phyloP scores from a whole-genome alignment of 1,139 yeast species.

The Diutina scorzettiae region DNA sequence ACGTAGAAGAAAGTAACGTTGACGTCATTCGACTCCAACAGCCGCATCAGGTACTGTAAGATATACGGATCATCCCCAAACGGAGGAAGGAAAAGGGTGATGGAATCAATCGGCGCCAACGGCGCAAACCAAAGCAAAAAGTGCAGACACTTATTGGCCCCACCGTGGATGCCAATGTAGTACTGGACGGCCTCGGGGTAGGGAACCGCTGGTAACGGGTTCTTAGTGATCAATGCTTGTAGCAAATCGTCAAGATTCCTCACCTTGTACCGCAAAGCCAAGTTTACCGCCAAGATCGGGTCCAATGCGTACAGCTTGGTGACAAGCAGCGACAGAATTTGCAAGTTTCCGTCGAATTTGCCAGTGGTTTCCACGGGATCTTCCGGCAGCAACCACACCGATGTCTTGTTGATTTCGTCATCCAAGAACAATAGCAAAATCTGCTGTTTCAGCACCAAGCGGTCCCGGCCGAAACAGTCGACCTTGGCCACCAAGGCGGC shows the following conservation, averaged over 20 bases:
- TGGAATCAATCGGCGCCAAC: conserved; percentile 74
- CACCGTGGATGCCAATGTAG: conserved; percentile 24
- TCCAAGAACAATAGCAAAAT: conserved; percentile 52
- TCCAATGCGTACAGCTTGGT: conserved; percentile 51
- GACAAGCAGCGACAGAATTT: conserved; percentile 23
- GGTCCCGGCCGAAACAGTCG: conserved; percentile 15
- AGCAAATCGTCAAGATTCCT: conserved; percentile 28
- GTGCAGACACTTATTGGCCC: conserved; percentile 26
- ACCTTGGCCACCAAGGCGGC: conserved; percentile 22
- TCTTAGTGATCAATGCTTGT: conserved; percentile 53
- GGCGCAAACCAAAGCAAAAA: conserved; percentile 63
- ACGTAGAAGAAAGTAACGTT: conserved; percentile 90
- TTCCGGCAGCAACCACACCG: conserved; percentile 73
- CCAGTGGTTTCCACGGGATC: conserved; percentile 34
- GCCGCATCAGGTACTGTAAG: conserved; percentile 82
- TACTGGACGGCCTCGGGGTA: conserved; percentile 1
- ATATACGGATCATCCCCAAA: conserved; percentile 56
- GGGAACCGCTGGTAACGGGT: conserved; percentile 37
- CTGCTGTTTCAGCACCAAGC: conserved; percentile 33
- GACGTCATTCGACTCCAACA: conserved; percentile 80
- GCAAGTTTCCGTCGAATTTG: conserved; percentile 15
- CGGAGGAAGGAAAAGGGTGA: conserved; percentile 73
- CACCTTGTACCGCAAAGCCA: conserved; percentile 48
- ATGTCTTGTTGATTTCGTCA: conserved; percentile 61
- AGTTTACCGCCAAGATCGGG: conserved; percentile 63